Evolutionary conservation across 2,329 filamentous ascomycete genomes (phyloP).

Genomic region (Thelonectria olida): DNA sequence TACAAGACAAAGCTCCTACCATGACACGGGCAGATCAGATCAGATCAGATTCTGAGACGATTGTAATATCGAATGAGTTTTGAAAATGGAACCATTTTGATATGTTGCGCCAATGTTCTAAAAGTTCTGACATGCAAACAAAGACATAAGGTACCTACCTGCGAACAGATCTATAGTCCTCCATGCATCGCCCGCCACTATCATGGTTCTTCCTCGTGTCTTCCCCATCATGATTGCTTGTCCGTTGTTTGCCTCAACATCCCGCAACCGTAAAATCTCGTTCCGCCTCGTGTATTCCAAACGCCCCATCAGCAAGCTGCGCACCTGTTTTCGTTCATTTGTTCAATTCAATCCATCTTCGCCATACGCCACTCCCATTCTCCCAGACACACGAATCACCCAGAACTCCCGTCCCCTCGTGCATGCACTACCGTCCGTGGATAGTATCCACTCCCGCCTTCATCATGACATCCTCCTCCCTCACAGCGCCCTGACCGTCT

Average conservation of each 20-base stretch:
- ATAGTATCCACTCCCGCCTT: background rate
- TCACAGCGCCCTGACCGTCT: background rate
- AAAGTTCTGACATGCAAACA: too few species aligned
- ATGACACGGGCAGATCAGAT: conserved; percentile 4
- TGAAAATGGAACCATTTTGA: background rate
- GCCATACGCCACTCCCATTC: background rate
- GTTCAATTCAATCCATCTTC: background rate
- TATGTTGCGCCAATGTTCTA: too few species aligned
- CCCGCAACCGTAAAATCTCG: background rate
- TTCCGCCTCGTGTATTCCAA: background rate
- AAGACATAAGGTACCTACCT: too few species aligned
- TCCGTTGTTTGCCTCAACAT: background rate
- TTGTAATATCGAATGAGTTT: background rate
- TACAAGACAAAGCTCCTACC: background rate
- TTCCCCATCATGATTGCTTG: background rate
- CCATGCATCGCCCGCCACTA: background rate
- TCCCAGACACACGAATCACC: background rate
- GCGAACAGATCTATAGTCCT: background rate
- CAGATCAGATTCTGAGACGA: background rate
- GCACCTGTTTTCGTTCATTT: too few species aligned
- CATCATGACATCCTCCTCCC: background rate
- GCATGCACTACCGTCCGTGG: too few species aligned
- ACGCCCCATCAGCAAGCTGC: too few species aligned
- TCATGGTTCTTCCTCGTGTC: background rate
- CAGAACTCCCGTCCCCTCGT: too few species aligned